Evolutionary conservation across 768 basidiomycete species (phyloP), one percentile per base, ranked within the genome.

Genomic region (Leccinellum albellum): DNA sequence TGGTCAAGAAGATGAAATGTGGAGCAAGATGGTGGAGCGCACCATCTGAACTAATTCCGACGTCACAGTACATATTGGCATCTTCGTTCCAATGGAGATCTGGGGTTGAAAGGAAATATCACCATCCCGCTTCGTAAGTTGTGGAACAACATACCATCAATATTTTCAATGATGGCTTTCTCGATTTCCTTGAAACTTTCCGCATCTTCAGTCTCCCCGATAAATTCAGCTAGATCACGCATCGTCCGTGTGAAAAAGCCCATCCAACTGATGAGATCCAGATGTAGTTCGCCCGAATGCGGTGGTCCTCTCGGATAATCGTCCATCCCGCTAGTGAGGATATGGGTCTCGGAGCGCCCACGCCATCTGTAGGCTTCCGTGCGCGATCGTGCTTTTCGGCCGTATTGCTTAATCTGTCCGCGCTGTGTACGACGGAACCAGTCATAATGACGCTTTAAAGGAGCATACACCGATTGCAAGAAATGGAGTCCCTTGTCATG

Each of bases 381-480:
- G 51, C 88, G 79, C n/a, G 91, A 91, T n/a, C 88, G 83, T 2
- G 92, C 87, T 55, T 81, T 82, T 33, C 95, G 82, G 3, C 82
- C 84, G 69, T 93, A 98, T 67, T 93, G 91, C 67, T 91, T 92
- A 64, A 98, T 88, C 69, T 95, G 92, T 8, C 95, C 95, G 5
- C 90, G 83, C 70, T 98, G 95, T 3, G 95, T 97, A 46, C 87
- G 85, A 42, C 92, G 84, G 81, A 98, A 97, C 95, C 95, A 98
- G 53, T 92, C 87, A 68, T 96, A 98, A 70, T 98, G 96, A 26
- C 91, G 82, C 66, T 89, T 90, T 14, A 98, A 79, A 0, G 90
- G 88, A 21, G 75, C 73, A 68, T 98, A 98, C 51, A 97, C 90
- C 3, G 85, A 86, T 52, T 78, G 82, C 42, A 98, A 81, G 75